phyloP scores from a whole-genome alignment of 2,329 filamentous ascomycete genomes.

The Diplocarpon rosae region DNA sequence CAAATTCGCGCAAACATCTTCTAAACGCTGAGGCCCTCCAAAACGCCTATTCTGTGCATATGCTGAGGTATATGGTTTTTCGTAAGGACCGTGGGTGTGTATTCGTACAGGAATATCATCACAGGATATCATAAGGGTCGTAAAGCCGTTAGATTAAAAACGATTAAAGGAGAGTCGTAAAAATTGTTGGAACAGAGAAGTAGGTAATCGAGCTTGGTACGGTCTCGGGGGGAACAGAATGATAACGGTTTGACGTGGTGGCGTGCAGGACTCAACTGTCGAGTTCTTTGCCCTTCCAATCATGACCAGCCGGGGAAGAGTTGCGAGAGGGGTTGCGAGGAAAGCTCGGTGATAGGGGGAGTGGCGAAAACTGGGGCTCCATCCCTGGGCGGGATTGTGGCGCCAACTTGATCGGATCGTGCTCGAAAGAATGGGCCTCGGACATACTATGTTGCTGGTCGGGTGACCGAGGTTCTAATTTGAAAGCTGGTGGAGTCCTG shows the following conservation, averaged over 20 bases:
- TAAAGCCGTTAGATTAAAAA: constrained; percentile 20
- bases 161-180: constrained; percentile 18
- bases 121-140: constrained; percentile 21
- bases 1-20: too few species aligned
- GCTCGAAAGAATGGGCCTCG: constrained; percentile 17
- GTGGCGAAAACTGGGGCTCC: too few species aligned
- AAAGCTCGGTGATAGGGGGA: too few species aligned
- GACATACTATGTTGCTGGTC: constrained; percentile 17
- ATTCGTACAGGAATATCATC: constrained; percentile 27
- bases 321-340: constrained; percentile 20
- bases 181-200: too few species aligned
- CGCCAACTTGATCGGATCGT: constrained; percentile 9
- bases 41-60: constrained; percentile 24
- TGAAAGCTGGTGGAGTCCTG: constrained; percentile 25
- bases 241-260: too few species aligned
- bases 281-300: constrained; percentile 25
- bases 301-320: constrained; percentile 17
- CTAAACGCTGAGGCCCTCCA: too few species aligned
- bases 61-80: constrained; percentile 19
- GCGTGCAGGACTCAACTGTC: constrained; percentile 21
- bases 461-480: constrained; percentile 17
- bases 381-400: too few species aligned
- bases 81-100: constrained; percentile 24
- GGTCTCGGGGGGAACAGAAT: too few species aligned
- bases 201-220: too few species aligned